A percentile compares a stretch with the other conserved stretches of the same genome.
Evolutionary conservation across 139 green algal species (phyloP).

Genomic region (Ostreobium quekettii): DNA sequence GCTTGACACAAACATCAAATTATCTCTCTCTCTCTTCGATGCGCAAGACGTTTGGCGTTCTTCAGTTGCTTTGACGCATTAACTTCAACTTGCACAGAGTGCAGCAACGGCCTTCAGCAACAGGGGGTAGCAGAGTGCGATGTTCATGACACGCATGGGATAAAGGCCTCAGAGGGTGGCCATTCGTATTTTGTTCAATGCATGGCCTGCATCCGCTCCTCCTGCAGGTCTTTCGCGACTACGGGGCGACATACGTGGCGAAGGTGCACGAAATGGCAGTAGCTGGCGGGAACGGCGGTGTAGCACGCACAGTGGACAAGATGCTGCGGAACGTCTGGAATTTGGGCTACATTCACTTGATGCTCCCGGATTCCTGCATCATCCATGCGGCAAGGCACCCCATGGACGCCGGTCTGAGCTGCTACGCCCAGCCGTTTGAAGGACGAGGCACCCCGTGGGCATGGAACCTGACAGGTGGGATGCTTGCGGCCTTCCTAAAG

Average conservation of each 20-base stretch:
- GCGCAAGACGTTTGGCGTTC: too few relatives aligned
- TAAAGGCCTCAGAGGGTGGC: too few relatives aligned
- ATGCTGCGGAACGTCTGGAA: slow-evolving; percentile 71
- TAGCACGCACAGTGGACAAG: slow-evolving; percentile 69
- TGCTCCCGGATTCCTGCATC: slow-evolving; percentile 55
- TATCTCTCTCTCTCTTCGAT: too few relatives aligned
- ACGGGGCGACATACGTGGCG: slow-evolving; percentile 30
- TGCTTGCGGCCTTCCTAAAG: background rate
- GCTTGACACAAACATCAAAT: too few relatives aligned
- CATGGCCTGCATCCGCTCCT: too few relatives aligned
- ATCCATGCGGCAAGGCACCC: slow-evolving; percentile 56
- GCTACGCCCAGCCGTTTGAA: slow-evolving; percentile 65
- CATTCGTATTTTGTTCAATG: too few relatives aligned
- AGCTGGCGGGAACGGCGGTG: background rate
- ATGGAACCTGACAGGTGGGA: slow-evolving; percentile 31
- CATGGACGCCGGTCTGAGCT: slow-evolving; percentile 56
- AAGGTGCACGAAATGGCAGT: slow-evolving; percentile 24
- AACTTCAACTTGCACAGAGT: too few relatives aligned
- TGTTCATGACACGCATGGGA: too few relatives aligned
- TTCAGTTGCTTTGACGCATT: too few relatives aligned
- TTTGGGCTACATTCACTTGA: slow-evolving; percentile 58
- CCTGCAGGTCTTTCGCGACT: slow-evolving; percentile 2
- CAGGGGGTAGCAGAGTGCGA: background rate
- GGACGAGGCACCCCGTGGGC: slow-evolving; percentile 48
- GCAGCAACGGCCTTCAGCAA: background rate